Evolutionary conservation across 106 monocot genomes (phyloP), one percentile per base, ranked within the genome.

Genomic region (Triglochin maritima): DNA sequence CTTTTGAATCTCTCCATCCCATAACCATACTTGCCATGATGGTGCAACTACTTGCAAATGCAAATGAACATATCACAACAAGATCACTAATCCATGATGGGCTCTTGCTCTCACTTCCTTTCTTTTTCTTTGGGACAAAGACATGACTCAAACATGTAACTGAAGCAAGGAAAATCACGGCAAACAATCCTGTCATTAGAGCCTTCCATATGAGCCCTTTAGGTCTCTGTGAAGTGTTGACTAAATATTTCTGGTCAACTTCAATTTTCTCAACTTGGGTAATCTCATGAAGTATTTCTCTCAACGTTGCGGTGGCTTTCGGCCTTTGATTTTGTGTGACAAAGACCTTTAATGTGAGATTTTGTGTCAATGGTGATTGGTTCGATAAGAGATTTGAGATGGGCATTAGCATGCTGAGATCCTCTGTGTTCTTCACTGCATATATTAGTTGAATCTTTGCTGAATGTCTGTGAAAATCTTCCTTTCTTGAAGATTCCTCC

Each of bases 61-160:
- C 50, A 51, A 89, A 82, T 0, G 89, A 82, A 52, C 65, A 71
- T 17, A 86, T 3, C 29, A 86, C 51, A 7, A 86, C 15, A 17
- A 86, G n/a, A 29, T 93, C 76, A 47, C 65, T 74, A 13, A 77
- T 64, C 92, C 87, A 92, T 10, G 87, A 88, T 2, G 92, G 82
- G 42, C 15, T 75, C 17, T 77, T 83, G 47, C 60, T 67, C 46
- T 10, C 6, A 0, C 75, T 67, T 12, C 65, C 6, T 57, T 77
- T 63, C 56, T 73, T 77, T 5, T 44, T 67, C 52, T 69, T 17
- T 47, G 81, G 78, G 11, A 80, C 4, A 63, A 84, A 79, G 47
- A 71, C 42, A 67, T 79, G 70, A 55, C 52, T 82, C 48, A 89
- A 51, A 51, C 76, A 62, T 45, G 77, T 50, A 15, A 89, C 69